Evolutionary conservation across 192 early-diverging fungal species (phyloP), one percentile per base, ranked within the genome.

Genomic region (Obelidium mucronatum): DNA sequence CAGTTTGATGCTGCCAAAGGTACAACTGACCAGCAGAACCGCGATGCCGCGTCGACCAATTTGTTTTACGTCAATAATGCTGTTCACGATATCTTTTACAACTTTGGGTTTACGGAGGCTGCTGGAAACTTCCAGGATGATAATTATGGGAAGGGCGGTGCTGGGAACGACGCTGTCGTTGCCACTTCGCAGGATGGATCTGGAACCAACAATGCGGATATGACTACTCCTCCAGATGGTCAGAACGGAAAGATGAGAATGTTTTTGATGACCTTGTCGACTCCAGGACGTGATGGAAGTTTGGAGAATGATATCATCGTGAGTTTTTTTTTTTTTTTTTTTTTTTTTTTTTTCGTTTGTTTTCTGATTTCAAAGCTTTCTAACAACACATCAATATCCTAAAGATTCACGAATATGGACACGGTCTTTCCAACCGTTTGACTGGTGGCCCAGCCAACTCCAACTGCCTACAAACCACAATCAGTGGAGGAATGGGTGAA

Each of bases 401-500:
- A n/a, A n/a, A n/a, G 13, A 77, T 80, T 59, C 90, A 91, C 71
- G 90, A 91, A 80, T 81, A 83, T 68, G 80, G 74, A 13, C 87
- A 90, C 74, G 88, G 85, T 22, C 73, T 90, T 64, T 68, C 76
- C 67, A 83, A 78, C 76, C 83, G 90, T n/a, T n/a, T n/a, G n/a
- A n/a, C n/a, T n/a, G n/a, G n/a, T n/a, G n/a, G n/a, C n/a, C n/a
- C n/a, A n/a, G 22, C 82, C 88, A 68, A 91, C 89, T 67, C 82
- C 1, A 95, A 94, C 73, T 95, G 96, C n/a, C 94, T 94, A 5
- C 84, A 83, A 61, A 95, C 96, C 88, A 85, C 87, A 42, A 89
- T 90, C 61, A 97, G 90, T 28, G 93, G 93, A 67, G 93, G 92
- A 40, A 94, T 94, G 92, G n/a, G n/a, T n/a, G n/a, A n/a, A n/a